A percentile compares a stretch with the other conserved stretches of the same genome.
These are phyloP conservation scores for Psilocybe cyanescens DNA, from an alignment of 768 basidiomycete genomes.

Conservation along the genomic window DNA sequence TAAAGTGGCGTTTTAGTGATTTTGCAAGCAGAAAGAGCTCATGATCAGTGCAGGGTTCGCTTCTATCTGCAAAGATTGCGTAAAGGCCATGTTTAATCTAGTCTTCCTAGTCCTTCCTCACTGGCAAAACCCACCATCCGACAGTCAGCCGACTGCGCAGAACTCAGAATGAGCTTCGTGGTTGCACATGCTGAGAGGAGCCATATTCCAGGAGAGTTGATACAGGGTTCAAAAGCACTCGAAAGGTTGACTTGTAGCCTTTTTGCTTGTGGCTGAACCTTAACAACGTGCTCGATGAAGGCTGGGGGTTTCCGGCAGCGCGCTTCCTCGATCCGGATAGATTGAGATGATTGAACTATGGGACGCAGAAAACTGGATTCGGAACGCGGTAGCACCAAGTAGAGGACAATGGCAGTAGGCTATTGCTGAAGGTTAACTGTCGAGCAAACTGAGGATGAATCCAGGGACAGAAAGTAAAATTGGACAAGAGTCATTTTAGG, in stretches of 20 bases:
- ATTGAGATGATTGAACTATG: neutral
- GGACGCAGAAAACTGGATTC: neutral
- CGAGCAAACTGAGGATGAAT: neutral
- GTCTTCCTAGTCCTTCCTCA: neutral
- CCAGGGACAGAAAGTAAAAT: neutral
- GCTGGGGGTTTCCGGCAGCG: neutral
- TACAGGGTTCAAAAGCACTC: neutral
- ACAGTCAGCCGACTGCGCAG: slow-evolving; percentile 5
- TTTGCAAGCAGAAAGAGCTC: neutral
- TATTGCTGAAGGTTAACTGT: neutral
- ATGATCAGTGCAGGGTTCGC: neutral
- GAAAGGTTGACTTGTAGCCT: neutral
- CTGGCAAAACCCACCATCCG: neutral
- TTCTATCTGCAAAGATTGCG: neutral
- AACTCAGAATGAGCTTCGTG: neutral
- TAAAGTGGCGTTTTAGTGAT: neutral
- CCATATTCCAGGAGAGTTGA: slow-evolving; percentile 1
- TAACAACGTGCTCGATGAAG: neutral
- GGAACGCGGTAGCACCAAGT: neutral
- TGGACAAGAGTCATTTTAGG: neutral
- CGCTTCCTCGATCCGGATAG: neutral
- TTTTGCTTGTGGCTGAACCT: slow-evolving; percentile 2
- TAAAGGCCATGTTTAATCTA: neutral
- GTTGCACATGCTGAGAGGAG: neutral
- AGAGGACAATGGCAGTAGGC: neutral